Evolutionary conservation across 495 filamentous ascomycete species (phyloP), one percentile per base, ranked within the genome.

Genomic region (Pseudoneurospora amorphoporcata): DNA sequence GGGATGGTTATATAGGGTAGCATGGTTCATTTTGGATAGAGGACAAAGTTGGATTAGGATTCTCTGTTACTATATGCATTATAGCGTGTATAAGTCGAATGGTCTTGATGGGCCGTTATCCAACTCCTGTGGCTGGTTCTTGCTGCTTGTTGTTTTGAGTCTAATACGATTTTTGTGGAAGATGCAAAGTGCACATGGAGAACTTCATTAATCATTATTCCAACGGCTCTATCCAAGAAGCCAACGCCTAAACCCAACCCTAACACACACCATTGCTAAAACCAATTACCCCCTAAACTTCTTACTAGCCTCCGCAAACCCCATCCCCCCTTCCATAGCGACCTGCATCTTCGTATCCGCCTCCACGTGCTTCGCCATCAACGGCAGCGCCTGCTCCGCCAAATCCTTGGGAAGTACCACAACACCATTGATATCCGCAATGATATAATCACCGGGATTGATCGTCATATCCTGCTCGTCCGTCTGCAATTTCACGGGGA

Each of bases 391-490:
- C 74, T 81, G 73, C 75, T 85, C 83, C 9, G 83, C 86, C 68
- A 88, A 69, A 29, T 81, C 83, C 58, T 74, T 77, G 3, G 83
- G 83, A 14, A 85, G 69, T 8, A 83, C 80, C 0, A 89, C 87
- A 0, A 89, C 87, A 3, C 88, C 88, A 73, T 90, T 86, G 19
- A 84, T 58, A 69, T 90, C 88, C 0, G 81, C 88, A 19, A 90
- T 77, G 38, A 90, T 74, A 72, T 88, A 89, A 73, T 90, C 88
- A 0, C 86, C 88, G 0, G 87, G 88, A 2, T 80, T 75, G 40
- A 90, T 82, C 23, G 79, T 77, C 65, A 85, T 84, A 32, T 86
- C 82, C 69, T 86, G 83, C 68, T 80, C 81, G 35, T 82, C 80
- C 7, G 79, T 79, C 75, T 81, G 76, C 40, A 83, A 71, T 72